Evolutionary conservation across 768 basidiomycete genomes (phyloP), one percentile per base, ranked within the genome.

Genomic region (Artomyces pyxidatus): DNA sequence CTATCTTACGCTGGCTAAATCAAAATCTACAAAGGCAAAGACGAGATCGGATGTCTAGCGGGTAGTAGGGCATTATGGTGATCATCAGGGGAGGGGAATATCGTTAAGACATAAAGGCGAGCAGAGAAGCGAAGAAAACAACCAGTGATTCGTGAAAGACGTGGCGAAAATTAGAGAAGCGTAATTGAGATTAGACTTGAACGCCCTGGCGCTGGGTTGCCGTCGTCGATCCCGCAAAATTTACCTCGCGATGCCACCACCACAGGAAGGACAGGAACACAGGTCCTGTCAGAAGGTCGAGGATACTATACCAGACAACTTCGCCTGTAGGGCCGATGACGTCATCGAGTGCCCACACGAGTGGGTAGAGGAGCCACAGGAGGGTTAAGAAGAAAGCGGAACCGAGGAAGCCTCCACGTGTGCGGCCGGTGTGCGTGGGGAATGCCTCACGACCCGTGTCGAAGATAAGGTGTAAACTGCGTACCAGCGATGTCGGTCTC

Each of bases 271-370:
- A 37, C 30, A 73, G 57, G 61, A 72, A 73, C 30, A 72, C 25
- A 1, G 72, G 72, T 1, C 63, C 71, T 4, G 69, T 59, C 46
- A 72, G 9, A 25, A 73, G 45, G 52, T 73, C 72, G 42, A 73
- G 67, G 46, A 80, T 66, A 45, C 77, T 74, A 59, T 80, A 79
- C 58, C 69, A 75, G 37, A 77, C 62, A 76, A 79, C 80, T 62
- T 81, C 79, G 17, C 65, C 61, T 42, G 71, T 68, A 27, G 75
- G 70, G 1, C 69, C 61, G 58, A 83, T 75, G 30, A 65, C 66
- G 48, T 80, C 80, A n/a, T 69, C 68, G 37, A 73, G 60, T 45
- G 70, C 80, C 80, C 79, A 81, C 27, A 68, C 69, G 50, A 82
- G 68, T 8, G 80, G 76, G 63, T 82, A 81, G 26, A 79, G 52